Conservation (phyloP, 2,329 filamentous ascomycete species). For the Geosmithia flava region DNA sequence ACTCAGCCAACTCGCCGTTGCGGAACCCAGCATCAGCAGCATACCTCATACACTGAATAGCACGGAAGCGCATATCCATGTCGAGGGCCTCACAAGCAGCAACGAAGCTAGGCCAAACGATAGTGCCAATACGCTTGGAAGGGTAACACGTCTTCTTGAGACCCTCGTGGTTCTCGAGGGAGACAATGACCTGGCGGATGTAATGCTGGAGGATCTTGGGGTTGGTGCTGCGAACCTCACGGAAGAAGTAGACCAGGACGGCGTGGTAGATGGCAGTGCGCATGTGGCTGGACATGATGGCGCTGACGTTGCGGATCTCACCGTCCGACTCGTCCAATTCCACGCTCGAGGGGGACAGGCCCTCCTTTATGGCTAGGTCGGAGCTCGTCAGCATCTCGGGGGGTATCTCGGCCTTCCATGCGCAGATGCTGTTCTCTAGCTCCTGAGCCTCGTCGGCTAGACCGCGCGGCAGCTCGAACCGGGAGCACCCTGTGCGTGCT, state of each 20-base stretch:
- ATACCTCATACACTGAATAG: neutral
- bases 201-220: neutral
- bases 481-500: neutral
- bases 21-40: neutral
- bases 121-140: neutral
- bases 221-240: neutral
- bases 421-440: neutral
- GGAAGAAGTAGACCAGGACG: neutral
- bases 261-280: neutral
- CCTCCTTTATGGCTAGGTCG: neutral
- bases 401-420: neutral
- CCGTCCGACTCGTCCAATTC: neutral
- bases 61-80: neutral
- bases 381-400: neutral
- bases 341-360: neutral
- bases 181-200: neutral
- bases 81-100: neutral
- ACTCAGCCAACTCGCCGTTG: neutral
- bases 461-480: neutral
- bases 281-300: neutral
- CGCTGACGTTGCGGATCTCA: neutral
- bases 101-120: neutral
- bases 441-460: neutral
- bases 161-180: neutral
- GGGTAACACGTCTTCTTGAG: neutral